A percentile compares a stretch with the other conserved stretches of the same genome.
phyloP scores from a whole-genome alignment of 148 eudicot species.

The Tetragonia tetragonoides region DNA sequence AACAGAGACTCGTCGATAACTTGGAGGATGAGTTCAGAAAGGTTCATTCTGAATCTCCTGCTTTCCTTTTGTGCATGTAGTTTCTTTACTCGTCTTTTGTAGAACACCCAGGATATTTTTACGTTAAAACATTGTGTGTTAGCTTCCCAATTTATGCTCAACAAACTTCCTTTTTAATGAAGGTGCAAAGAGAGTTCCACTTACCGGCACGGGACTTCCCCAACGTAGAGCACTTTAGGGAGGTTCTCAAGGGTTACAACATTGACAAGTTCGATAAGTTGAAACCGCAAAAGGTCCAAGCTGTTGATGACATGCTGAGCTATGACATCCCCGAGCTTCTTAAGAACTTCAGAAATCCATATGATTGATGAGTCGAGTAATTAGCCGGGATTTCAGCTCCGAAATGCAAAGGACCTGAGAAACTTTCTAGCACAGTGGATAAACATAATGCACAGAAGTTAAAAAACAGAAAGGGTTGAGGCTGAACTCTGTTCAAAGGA shows the following conservation, averaged over 20 bases:
- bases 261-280: slow-evolving; percentile 70
- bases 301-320: slow-evolving; percentile 79
- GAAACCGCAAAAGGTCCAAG: slow-evolving; percentile 66
- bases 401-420: too few species aligned
- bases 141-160: not conserved
- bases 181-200: slow-evolving; percentile 82
- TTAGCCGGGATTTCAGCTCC: too few species aligned
- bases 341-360: slow-evolving; percentile 71
- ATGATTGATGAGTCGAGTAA: slow-evolving; percentile 32
- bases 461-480: not conserved
- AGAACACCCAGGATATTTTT: not conserved
- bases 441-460: too few species aligned
- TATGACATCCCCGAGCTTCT: slow-evolving; percentile 84
- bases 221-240: slow-evolving; percentile 59
- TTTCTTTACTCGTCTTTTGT: not conserved
- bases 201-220: slow-evolving; percentile 82
- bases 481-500: not conserved
- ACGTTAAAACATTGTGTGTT: not conserved
- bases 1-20: slow-evolving; percentile 80
- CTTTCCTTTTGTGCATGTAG: not conserved
- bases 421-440: too few species aligned
- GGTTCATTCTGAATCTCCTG: slow-evolving; percentile 33
- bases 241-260: slow-evolving; percentile 59
- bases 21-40: slow-evolving; percentile 65
- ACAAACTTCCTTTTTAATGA: not conserved